Evolutionary conservation across 2,329 filamentous ascomycete genomes (phyloP).

Genomic region (Fusarium keratoplasticum): DNA sequence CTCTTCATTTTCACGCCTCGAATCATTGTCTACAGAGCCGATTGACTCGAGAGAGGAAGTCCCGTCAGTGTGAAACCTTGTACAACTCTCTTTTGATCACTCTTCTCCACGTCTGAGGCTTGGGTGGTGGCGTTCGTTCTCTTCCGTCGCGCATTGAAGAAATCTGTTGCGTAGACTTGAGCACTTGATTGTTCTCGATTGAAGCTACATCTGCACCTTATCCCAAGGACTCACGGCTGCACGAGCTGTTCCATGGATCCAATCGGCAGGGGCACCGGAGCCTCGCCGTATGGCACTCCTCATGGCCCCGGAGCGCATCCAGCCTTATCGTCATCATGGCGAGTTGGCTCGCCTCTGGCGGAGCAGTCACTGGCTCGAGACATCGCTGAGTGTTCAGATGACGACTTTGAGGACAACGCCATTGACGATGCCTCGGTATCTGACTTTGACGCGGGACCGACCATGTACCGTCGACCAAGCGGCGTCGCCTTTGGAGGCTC

Average conservation of each 20-base stretch:
- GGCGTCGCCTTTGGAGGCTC: slow-evolving; percentile 80
- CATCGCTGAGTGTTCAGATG: slow-evolving; percentile 72
- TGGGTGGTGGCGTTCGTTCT: slow-evolving; percentile 16
- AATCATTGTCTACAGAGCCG: neutral
- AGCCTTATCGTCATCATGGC: slow-evolving; percentile 60
- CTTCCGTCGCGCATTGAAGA: slow-evolving; percentile 19
- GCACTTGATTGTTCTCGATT: slow-evolving; percentile 9
- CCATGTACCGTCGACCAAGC: slow-evolving; percentile 79
- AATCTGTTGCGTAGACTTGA: slow-evolving; percentile 15
- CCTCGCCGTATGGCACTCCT: slow-evolving; percentile 38
- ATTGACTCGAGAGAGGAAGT: slow-evolving; percentile 8
- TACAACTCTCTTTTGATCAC: slow-evolving; percentile 21
- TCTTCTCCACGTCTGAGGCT: slow-evolving; percentile 17
- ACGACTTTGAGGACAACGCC: slow-evolving; percentile 56
- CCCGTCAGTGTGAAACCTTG: slow-evolving; percentile 22
- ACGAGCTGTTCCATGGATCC: slow-evolving; percentile 20
- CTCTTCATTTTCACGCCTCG: slow-evolving; percentile 6
- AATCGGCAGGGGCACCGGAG: slow-evolving; percentile 34
- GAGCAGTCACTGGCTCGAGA: slow-evolving; percentile 75
- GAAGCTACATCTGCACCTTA: slow-evolving; percentile 14
- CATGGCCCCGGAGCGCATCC: slow-evolving; percentile 35
- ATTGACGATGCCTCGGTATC: slow-evolving; percentile 47
- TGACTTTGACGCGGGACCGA: slow-evolving; percentile 57
- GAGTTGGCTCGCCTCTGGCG: slow-evolving; percentile 72
- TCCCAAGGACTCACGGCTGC: slow-evolving; percentile 8